Evolutionary conservation across 2,329 filamentous ascomycete species (phyloP).

Genomic region (Fusarium oxysporum): DNA sequence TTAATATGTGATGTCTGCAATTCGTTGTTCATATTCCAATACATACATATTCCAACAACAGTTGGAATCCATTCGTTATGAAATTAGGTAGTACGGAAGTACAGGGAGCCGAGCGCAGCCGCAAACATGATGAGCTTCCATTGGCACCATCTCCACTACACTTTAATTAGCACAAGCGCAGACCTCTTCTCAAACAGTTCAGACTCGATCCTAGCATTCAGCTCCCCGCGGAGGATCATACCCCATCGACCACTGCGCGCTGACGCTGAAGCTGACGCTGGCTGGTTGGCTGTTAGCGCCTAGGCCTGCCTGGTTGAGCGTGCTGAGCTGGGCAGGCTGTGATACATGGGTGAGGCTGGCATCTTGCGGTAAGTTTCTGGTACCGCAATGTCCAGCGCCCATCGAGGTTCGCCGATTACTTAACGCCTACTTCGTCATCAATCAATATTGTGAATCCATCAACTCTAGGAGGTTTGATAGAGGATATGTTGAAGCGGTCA

Average conservation of each 20-base stretch:
- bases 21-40: not conserved
- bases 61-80: not conserved
- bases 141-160: constrained; percentile 12
- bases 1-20: not conserved
- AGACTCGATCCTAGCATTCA: constrained; percentile 19
- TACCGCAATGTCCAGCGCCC: constrained; percentile 6
- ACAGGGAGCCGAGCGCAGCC: constrained; percentile 29
- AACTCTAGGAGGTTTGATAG: not conserved
- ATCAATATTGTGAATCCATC: not conserved
- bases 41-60: not conserved
- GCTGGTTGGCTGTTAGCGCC: constrained; percentile 29
- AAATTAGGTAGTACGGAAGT: constrained; percentile 16
- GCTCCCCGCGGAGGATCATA: constrained; percentile 25
- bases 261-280: constrained; percentile 41
- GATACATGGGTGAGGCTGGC: constrained; percentile 10
- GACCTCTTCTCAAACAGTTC: constrained; percentile 11
- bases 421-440: constrained; percentile 11
- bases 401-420: not conserved
- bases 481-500: not conserved
- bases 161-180: constrained; percentile 23
- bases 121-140: constrained; percentile 9
- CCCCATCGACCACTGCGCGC: constrained; percentile 31
- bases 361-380: constrained; percentile 17
- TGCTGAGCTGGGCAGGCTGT: constrained; percentile 7
- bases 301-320: constrained; percentile 19